Conservation (phyloP, 75 land plant species). For the Selaginella moellendorffii region DNA sequence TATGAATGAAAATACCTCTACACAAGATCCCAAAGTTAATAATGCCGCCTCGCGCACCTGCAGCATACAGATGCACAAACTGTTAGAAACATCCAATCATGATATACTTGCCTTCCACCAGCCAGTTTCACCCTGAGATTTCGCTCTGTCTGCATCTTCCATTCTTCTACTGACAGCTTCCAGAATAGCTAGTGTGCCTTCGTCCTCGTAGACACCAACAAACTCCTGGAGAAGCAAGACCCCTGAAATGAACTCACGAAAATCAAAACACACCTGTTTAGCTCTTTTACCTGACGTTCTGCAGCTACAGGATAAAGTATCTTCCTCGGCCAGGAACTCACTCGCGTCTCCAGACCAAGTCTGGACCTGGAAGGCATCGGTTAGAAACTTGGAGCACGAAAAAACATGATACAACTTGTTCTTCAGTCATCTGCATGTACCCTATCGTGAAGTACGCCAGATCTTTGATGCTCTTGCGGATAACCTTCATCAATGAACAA, state of each 20-base stretch:
- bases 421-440: constrained; percentile 88
- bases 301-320: constrained; percentile 79
- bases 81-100: neutral
- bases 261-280: constrained; percentile 1
- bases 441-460: constrained; percentile 65
- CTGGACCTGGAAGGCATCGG: constrained; percentile 30
- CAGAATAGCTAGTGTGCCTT: constrained; percentile 47
- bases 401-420: constrained; percentile 44
- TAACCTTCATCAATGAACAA: constrained; percentile 26
- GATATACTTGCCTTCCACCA: constrained; percentile 81
- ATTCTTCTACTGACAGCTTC: constrained; percentile 46
- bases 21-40: constrained; percentile 45
- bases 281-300: constrained; percentile 64
- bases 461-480: constrained; percentile 42
- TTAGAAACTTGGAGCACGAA: neutral
- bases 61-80: constrained; percentile 4
- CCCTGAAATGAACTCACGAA: constrained; percentile 29
- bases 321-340: constrained; percentile 92
- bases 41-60: constrained; percentile 87
- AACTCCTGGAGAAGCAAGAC: constrained; percentile 64
- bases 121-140: constrained; percentile 37
- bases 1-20: constrained; percentile 39
- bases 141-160: constrained; percentile 44
- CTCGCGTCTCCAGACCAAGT: constrained; percentile 80
- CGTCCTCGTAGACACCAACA: constrained; percentile 34